Base-by-base conservation (phyloP, 345 rosid genomes). In the Salix suchowensis region DNA sequence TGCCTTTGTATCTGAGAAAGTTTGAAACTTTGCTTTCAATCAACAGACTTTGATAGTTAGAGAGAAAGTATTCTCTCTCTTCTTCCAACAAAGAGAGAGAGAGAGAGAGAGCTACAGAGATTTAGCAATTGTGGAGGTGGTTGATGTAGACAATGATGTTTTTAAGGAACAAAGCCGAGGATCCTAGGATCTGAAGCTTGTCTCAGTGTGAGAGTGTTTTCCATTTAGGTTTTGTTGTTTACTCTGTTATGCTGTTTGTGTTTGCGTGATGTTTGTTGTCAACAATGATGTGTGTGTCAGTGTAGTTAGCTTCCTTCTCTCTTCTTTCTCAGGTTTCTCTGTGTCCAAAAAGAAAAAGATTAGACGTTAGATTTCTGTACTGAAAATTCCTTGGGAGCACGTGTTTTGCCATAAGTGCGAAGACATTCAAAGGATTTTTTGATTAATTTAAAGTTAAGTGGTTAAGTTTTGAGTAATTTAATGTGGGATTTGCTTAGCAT, bases 21-120 rank as follows among this genome's bases (percentile, higher is more conserved):
- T 87, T 71, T 58, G 28, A 58, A 58, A 87, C 89, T 88, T 90
- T 82, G 94, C 91, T 89, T 89, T 90, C 97, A 91, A 91, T 90
- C 92, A 87, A 91, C 82, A 76, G 76, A 81, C 67, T 77, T 61
- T 77, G 85, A 82, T 71, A 76, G 84, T 77, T 67, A 73, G 75
- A 80, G 62, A 75, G 52, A 54, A 70, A 73, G 40, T 54, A 82
- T 78, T 79, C 69, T 23, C 37, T n/a, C 18, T 67, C 50, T 28
- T 68, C 58, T 52, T 19, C n/a, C 8, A 9, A 72, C 1, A 61
- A 21, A 65, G 65, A 42, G 30, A 67, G 8, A 10, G 40, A 65
- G 50, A 60, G 23, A 6, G 32, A 30, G 32, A 28, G 28, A 30
- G 32, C 32, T 61, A 68, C 61, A 67, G 52, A 73, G 77, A 78